Evolutionary conservation across 805 yeast genomes (phyloP).

Genomic region (Myxozyma vanderwaltii): DNA sequence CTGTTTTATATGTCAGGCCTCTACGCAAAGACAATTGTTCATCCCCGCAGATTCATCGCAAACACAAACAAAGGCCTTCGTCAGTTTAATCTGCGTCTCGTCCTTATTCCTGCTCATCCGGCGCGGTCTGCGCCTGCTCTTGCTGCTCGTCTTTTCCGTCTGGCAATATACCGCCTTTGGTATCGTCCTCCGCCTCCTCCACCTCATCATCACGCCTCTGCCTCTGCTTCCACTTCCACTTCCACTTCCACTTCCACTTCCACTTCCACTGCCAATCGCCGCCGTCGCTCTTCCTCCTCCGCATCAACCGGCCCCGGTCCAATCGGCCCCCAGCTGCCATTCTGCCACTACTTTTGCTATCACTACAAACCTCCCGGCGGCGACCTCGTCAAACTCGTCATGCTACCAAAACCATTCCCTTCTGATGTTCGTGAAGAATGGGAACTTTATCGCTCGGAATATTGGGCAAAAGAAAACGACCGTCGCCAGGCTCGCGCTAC

Average conservation of each 20-base stretch:
- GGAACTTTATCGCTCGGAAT: conserved; percentile 91
- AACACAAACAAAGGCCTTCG: conserved; percentile 89
- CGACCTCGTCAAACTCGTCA: conserved; percentile 74
- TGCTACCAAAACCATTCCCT: conserved; percentile 78
- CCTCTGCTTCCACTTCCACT: conserved; percentile 3
- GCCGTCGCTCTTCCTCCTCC: conserved; percentile 28
- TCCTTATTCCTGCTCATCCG: conserved; percentile 35
- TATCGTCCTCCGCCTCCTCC: conserved; percentile 11
- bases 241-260: conserved; percentile 9
- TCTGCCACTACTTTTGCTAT: conserved; percentile 27
- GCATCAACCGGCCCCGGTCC: conserved; percentile 4
- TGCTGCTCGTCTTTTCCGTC: conserved; percentile 43
- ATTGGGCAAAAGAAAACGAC: conserved; percentile 80
- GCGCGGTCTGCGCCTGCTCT: conserved; percentile 41
- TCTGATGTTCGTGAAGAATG: conserved; percentile 88
- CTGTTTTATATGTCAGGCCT: conserved; percentile 88
- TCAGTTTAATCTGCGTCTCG: conserved; percentile 60
- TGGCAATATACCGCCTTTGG: conserved; percentile 16
- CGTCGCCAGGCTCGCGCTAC: conserved; percentile 28
- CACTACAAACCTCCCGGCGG: conserved; percentile 52
- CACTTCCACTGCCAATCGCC: conserved; percentile 10
- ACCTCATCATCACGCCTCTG: background rate
- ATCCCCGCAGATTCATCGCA: conserved; percentile 75
- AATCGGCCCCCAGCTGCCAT: conserved; percentile 4
- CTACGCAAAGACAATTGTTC: conserved; percentile 78